These are phyloP conservation scores for Vanrija sp. DNA, from an alignment of 1,284 basidiomycete species.

Conservation along the genomic window DNA sequence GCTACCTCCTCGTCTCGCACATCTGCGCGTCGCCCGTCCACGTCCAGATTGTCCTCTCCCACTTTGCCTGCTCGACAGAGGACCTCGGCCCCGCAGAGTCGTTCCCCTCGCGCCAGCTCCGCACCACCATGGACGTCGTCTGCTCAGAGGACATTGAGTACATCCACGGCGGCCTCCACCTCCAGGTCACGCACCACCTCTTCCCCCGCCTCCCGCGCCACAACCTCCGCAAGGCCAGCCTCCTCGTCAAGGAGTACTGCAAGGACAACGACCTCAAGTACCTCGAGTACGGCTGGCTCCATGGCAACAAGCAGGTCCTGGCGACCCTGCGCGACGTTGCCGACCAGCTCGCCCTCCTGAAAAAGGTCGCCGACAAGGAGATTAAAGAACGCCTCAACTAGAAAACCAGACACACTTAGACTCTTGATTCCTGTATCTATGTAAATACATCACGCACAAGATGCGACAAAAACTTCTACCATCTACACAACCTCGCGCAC, in stretches of 20 bases:
- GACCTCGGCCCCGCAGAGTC: conserved; percentile 88
- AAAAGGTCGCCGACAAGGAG: conserved; percentile 47
- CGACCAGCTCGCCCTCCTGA: conserved; percentile 46
- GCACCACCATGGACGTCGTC: conserved; percentile 93
- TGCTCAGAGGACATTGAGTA: conserved; percentile 80
- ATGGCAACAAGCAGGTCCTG: conserved; percentile 57
- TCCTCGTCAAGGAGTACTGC: conserved; percentile 80
- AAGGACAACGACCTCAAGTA: conserved; percentile 78
- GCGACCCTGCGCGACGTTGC: conserved; percentile 45
- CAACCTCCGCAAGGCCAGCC: conserved; percentile 76
- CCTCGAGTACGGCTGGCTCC: conserved; percentile 81
- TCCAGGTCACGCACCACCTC: conserved; percentile 95
- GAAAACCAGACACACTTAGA: too few relatives aligned
- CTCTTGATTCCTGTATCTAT: too few relatives aligned
- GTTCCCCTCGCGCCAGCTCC: conserved; percentile 86
- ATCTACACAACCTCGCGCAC: conserved; percentile 46
- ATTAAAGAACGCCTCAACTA: conserved; percentile 29
- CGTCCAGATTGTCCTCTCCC: conserved; percentile 83
- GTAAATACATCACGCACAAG: too few relatives aligned
- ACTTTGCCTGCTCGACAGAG: conserved; percentile 91
- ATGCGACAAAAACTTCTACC: too few relatives aligned
- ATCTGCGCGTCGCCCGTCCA: conserved; percentile 55
- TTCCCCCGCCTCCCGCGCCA: conserved; percentile 94
- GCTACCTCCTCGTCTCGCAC: conserved; percentile 55
- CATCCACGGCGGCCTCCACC: conserved; percentile 85